Evolutionary conservation across 106 monocot genomes (phyloP), one percentile per base, ranked within the genome.

Genomic region (Allium cepa): DNA sequence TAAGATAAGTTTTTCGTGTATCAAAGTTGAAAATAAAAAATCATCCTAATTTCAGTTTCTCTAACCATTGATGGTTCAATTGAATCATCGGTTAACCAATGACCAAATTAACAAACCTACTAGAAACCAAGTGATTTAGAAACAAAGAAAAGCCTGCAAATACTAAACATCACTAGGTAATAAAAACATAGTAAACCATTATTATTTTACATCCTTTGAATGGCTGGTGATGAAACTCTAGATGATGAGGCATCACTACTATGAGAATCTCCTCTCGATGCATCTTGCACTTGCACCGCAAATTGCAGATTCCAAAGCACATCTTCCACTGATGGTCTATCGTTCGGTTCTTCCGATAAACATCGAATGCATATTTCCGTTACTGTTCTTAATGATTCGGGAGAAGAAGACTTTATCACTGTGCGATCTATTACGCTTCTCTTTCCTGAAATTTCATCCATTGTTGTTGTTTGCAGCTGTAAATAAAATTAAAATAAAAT

Each of bases 241-340:
- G 84, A 77, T 36, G 36, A 36, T 7, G 91, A 91, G 26, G 75
- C 87, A 56, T 87, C 82, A 15, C 89, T 85, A 71, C 97, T 99
- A 36, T 66, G 72, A 56, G 84, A 74, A 68, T 86, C 86, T 68
- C 81, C 86, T 57, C 89, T 82, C 86, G 89, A 94, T 62, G 79
- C 76, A 52, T 89, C 84, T 66, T 92, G 92, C 46, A 99, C 88
- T 53, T 99, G 97, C 59, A 87, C 82, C 36, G 97, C 97, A 82
- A 99, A 99, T 56, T 99, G 97, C 79, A 99, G 64, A 79, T 99
- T 99, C 97, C 97, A 99, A 11, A 99, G 92, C 26, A 99, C 88
- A 65, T 99, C 97, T 76, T 99, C 97, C 11, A 90, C 70, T 1
- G 97, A 99, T 7, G 97, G 97, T 71, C 92, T 82, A 61, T 79